Evolutionary conservation across 129 eudicot species (phyloP).

Genomic region (Arctium lappa): DNA sequence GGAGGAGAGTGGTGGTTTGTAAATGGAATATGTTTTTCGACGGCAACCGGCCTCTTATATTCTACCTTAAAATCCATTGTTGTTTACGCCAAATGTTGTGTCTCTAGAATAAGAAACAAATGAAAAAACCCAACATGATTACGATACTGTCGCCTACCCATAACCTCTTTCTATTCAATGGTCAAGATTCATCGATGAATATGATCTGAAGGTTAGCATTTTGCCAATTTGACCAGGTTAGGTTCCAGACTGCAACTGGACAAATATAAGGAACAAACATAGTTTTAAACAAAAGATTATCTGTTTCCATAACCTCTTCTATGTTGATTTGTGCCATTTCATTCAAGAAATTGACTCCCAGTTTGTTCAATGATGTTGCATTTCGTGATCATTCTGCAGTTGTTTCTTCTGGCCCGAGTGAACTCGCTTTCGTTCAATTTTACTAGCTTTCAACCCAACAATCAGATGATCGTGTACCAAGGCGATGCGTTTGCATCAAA

Average conservation of each 20-base stretch:
- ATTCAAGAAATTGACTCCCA: neutral
- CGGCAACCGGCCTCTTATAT: constrained; percentile 27
- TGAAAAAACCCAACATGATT: neutral
- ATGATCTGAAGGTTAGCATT: constrained; percentile 9
- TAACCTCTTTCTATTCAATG: neutral
- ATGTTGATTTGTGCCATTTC: constrained; percentile 1
- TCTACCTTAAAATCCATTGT: neutral
- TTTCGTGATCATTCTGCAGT: constrained; percentile 3
- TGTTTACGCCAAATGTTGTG: constrained; percentile 29
- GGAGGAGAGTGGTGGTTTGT: neutral
- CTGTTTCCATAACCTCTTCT: constrained; percentile 1
- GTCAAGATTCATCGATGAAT: constrained; percentile 14
- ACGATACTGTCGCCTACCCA: constrained; percentile 19
- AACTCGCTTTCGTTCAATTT: constrained; percentile 38
- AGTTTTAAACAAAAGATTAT: constrained; percentile 23
- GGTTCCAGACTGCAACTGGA: constrained; percentile 7
- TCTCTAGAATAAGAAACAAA: constrained; percentile 12
- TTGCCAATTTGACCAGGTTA: neutral
- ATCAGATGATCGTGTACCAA: constrained; percentile 31
- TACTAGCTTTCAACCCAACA: constrained; percentile 31
- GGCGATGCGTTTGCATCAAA: constrained; percentile 42
- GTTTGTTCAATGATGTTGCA: constrained; percentile 9
- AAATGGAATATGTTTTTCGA: constrained; percentile 8
- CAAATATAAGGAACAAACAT: constrained; percentile 13
- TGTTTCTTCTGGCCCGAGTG: constrained; percentile 4